Evolutionary conservation across 768 basidiomycete genomes (phyloP).

Genomic region (Amanita fuliginea): DNA sequence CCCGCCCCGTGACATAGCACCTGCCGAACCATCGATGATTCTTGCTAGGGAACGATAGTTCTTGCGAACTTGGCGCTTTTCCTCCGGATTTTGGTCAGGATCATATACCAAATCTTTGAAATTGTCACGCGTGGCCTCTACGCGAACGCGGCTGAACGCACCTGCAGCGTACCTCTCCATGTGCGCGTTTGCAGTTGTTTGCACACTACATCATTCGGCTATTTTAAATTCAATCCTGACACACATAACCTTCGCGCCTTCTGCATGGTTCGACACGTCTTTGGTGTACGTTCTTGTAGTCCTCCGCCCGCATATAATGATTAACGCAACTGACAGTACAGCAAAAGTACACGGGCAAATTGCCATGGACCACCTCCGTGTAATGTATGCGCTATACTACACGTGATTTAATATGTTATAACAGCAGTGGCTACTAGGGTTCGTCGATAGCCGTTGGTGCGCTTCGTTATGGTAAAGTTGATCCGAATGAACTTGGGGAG

Average conservation of each 20-base stretch:
- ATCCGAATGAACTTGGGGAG: conserved; percentile 38
- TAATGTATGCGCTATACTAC: conserved; percentile 19
- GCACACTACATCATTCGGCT: neutral
- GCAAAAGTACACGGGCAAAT: conserved; percentile 55
- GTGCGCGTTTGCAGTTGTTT: conserved; percentile 1
- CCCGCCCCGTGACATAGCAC: neutral
- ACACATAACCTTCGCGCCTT: neutral
- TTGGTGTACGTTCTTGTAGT: neutral
- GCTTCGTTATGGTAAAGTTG: conserved; percentile 54
- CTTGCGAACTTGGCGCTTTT: conserved; percentile 64
- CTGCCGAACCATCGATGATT: conserved; percentile 48
- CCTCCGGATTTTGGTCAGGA: conserved; percentile 77
- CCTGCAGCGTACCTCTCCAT: neutral
- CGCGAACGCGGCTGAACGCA: neutral
- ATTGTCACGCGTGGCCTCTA: neutral
- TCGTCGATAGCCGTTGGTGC: conserved; percentile 39
- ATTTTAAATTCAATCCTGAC: neutral
- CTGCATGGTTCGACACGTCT: conserved; percentile 11
- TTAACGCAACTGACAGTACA: conserved; percentile 38
- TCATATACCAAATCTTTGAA: conserved; percentile 44
- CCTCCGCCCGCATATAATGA: neutral
- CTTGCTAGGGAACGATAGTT: conserved; percentile 60
- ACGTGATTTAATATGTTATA: neutral
- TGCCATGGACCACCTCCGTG: conserved; percentile 59
- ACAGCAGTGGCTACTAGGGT: conserved; percentile 23